Conservation (phyloP, 2,329 filamentous ascomycete species). For the Cladosporium austrohemisphaericum region DNA sequence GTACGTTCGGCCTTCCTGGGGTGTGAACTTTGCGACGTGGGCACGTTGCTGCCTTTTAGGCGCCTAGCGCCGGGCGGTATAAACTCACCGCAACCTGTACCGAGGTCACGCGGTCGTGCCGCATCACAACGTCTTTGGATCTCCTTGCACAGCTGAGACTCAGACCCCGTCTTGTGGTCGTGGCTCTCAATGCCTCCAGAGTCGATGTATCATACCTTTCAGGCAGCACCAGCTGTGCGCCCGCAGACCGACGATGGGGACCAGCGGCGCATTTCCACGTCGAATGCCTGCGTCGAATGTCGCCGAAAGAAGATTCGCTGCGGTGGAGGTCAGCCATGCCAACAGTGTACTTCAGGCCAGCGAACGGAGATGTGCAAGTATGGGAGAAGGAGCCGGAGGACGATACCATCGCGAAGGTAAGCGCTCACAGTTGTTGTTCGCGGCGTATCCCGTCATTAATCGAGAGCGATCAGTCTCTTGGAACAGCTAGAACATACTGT, state of each 20-base stretch:
- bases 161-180: too few relatives aligned
- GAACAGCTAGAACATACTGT: constrained; percentile 48
- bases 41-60: too few relatives aligned
- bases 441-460: constrained; percentile 26
- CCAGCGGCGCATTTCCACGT: constrained; percentile 4
- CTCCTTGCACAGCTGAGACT: too few relatives aligned
- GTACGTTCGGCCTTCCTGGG: too few relatives aligned
- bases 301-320: constrained; percentile 50
- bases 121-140: too few relatives aligned
- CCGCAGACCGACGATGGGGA: constrained; percentile 40
- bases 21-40: too few relatives aligned
- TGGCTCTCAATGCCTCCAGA: too few relatives aligned
- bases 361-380: constrained; percentile 75
- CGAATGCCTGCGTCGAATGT: constrained; percentile 7
- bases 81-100: too few relatives aligned
- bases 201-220: constrained; percentile 42
- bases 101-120: too few relatives aligned
- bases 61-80: too few relatives aligned
- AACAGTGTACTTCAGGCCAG: constrained; percentile 74
- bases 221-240: constrained; percentile 40
- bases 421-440: constrained; percentile 40
- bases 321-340: constrained; percentile 74
- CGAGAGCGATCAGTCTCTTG: constrained; percentile 50
- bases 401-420: constrained; percentile 72
- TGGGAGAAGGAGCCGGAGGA: constrained; percentile 70